Conservation (phyloP, 768 basidiomycete species). For the Mycena polygramma region DNA sequence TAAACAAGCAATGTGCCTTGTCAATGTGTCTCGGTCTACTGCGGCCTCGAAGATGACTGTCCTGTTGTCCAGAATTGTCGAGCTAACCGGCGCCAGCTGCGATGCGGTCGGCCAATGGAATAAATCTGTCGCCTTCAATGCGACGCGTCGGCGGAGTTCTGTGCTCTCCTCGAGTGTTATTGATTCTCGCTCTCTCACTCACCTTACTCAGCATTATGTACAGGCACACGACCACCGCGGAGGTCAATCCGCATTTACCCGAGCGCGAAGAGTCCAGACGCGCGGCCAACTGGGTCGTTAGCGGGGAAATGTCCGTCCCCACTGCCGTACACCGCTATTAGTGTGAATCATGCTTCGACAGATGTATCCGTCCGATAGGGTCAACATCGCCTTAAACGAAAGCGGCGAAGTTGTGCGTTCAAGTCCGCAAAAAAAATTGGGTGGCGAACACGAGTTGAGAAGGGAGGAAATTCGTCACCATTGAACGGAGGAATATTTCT, state of each 20-base stretch:
- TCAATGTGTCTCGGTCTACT: too few species aligned
- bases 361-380: constrained; percentile 9
- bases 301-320: neutral
- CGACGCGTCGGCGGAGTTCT: neutral
- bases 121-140: neutral
- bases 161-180: neutral
- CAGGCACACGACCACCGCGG: neutral
- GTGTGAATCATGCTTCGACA: constrained; percentile 21
- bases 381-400: constrained; percentile 8
- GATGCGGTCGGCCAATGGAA: too few species aligned
- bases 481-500: neutral
- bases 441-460: too few species aligned
- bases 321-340: constrained; percentile 17
- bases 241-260: neutral
- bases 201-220: too few species aligned
- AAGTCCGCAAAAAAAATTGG: neutral
- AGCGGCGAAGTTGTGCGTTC: constrained; percentile 16
- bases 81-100: too few species aligned
- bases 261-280: neutral
- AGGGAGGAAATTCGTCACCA: neutral
- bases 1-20: too few species aligned
- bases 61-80: too few species aligned
- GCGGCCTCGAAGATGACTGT: too few species aligned
- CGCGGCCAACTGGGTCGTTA: neutral
- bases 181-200: too few species aligned